Base-by-base conservation (phyloP, 139 green algal genomes). In the Microglena sp. region DNA sequence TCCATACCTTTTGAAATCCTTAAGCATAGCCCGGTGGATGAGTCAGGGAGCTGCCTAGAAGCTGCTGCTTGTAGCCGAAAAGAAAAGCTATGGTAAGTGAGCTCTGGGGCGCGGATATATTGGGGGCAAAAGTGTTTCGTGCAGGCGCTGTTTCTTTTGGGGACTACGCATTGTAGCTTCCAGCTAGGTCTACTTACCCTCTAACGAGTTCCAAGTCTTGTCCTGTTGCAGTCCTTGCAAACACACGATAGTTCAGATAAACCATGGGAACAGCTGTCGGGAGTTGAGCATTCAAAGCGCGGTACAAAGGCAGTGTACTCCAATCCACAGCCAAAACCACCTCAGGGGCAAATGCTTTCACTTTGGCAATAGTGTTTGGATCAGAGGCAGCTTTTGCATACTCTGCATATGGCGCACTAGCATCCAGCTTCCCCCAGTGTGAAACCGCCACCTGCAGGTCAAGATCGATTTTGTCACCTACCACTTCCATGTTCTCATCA, bases 301-400 rank as follows among this genome's bases (percentile, higher is more conserved):
- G 50, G 44, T 73, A 87, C 0, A 77, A 64, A 0, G 18, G 55
- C 66, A 79, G 60, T 2, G 71, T 66, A 26, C 72, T 74, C 81
- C 81, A 91, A 64, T 92, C 86, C 15, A 92, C 81, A 0, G 63
- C 79, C 8, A 91, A 55, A 5, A 81, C 62, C 7, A 76, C 78
- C 1, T 80, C 36, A 0, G 79, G 64, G 3, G 15, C 15, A 34
- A 88, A 90, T 27, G 34, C 26, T 2, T 29, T 18, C 15, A 87
- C 75, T 31, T 45, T 40, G 29, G 50, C 7, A 5, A 45, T 30
- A 2, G 83, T 18, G 0, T 60, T 24, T 0, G 59, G 11, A 3
- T 27, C 28, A 5, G 29, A 44, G 4, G 24, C 67, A 8, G 64
- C 73, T 0, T 53, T 45, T 1, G 71, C 83, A 74, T 79, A 87